Evolutionary conservation across 1,139 yeast genomes (phyloP), one percentile per base, ranked within the genome.

Genomic region (Suhomyces maxii): DNA sequence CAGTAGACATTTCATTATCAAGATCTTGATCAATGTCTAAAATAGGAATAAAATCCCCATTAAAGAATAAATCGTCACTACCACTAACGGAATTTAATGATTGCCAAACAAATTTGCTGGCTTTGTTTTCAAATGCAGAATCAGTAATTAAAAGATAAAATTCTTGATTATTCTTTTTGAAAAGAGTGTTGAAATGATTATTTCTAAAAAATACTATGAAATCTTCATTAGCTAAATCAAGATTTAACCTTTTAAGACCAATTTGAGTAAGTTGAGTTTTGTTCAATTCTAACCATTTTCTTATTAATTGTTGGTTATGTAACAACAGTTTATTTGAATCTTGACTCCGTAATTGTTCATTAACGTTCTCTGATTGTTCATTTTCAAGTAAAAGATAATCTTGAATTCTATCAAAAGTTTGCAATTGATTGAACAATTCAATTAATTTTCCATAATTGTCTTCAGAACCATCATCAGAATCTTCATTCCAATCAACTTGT

Each of bases 101-200:
- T 59, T 87, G 90, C 97, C 97, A 90, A 9, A 86, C 86, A 26
- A 86, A 76, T 18, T 71, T 67, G 6, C 68, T 60, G 36, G 75
- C 71, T 12, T 69, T 64, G 31, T 62, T 67, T 31, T 58, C 55
- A 56, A 82, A 86, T 2, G 93, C 88, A 23, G 77, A 69, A 61
- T 90, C 97, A 3, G 95, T 87, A 8, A 89, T 82, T 39, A 90
- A 64, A 3, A 82, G 60, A 63, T 81, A 82, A 48, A 89, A 64
- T 55, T 76, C 77, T 44, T 71, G 64, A 52, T 73, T 64, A 39
- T 65, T 61, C 41, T 73, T 73, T 58, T 86, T 86, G 59, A 78
- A 78, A 11, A 89, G 64, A 0, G 96, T 86, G 49, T 80, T 79
- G 64, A 88, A 90, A 64, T 89, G 97, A 63, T 89, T 89, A 63